These are phyloP conservation scores for Parmelia sp. DNA, from an alignment of 495 filamentous ascomycete species.

Conservation along the genomic window DNA sequence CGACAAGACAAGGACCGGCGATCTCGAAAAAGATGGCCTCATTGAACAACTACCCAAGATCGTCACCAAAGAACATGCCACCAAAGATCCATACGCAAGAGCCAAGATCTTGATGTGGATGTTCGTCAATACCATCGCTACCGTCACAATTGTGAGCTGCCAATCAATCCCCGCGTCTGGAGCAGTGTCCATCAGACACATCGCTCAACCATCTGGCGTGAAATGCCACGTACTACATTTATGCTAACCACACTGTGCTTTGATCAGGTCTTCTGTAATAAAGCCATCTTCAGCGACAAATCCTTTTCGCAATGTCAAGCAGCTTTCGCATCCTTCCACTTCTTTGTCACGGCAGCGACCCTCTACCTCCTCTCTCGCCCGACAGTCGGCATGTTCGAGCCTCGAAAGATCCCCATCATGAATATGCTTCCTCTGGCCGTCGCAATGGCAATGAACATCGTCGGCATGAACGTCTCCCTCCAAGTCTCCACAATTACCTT, in stretches of 20 bases:
- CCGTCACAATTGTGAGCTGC: slow-evolving; percentile 26
- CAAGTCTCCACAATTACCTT: slow-evolving; percentile 67
- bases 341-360: slow-evolving; percentile 61
- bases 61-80: slow-evolving; percentile 24
- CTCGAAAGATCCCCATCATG: slow-evolving; percentile 46
- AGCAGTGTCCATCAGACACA: background rate
- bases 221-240: background rate
- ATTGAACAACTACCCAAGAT: slow-evolving; percentile 16
- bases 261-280: slow-evolving; percentile 66
- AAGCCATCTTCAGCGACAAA: slow-evolving; percentile 63
- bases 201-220: background rate
- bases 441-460: slow-evolving; percentile 60
- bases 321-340: slow-evolving; percentile 67
- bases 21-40: slow-evolving; percentile 21
- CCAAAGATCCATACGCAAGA: slow-evolving; percentile 20
- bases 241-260: slow-evolving; percentile 9
- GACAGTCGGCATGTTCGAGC: slow-evolving; percentile 53
- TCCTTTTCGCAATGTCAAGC: slow-evolving; percentile 60
- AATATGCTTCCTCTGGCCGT: slow-evolving; percentile 61
- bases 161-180: background rate
- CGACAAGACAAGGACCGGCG: slow-evolving; percentile 16
- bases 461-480: slow-evolving; percentile 67
- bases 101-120: slow-evolving; percentile 26
- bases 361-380: slow-evolving; percentile 59
- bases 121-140: slow-evolving; percentile 26